A percentile compares a stretch with the other conserved stretches of the same genome.
Conservation (phyloP, 148 eudicot genomes). For the Arbutus unedo region DNA sequence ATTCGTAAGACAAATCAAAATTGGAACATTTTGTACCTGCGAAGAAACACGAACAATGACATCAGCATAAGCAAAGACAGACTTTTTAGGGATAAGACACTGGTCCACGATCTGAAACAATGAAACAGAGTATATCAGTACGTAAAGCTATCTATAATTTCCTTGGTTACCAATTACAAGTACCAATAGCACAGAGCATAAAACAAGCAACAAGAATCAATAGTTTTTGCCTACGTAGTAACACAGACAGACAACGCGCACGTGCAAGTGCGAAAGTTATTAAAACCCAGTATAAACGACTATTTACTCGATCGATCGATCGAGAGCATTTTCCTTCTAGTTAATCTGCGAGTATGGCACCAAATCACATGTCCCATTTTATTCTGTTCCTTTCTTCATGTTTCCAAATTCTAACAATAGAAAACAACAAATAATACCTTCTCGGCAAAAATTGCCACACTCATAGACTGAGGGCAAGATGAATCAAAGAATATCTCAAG, state of each 20-base stretch:
- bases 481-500: conserved; percentile 49
- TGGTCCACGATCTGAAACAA: conserved; percentile 49
- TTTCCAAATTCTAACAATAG: background rate
- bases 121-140: conserved; percentile 10
- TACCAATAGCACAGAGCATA: background rate
- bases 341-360: background rate
- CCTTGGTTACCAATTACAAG: background rate
- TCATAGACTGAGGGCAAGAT: conserved; percentile 56
- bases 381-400: background rate
- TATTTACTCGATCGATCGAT: too few relatives aligned
- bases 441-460: conserved; percentile 58
- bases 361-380: background rate
- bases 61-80: conserved; percentile 56
- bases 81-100: conserved; percentile 30
- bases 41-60: conserved; percentile 66
- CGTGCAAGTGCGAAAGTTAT: too few relatives aligned
- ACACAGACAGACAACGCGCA: background rate
- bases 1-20: background rate
- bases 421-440: conserved; percentile 39
- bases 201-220: background rate
- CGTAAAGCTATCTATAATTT: background rate
- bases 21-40: conserved; percentile 40
- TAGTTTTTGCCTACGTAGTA: background rate
- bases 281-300: too few relatives aligned
- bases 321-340: background rate